phyloP scores from a whole-genome alignment of 1,284 basidiomycete species.

The Tylopilus sp. region DNA sequence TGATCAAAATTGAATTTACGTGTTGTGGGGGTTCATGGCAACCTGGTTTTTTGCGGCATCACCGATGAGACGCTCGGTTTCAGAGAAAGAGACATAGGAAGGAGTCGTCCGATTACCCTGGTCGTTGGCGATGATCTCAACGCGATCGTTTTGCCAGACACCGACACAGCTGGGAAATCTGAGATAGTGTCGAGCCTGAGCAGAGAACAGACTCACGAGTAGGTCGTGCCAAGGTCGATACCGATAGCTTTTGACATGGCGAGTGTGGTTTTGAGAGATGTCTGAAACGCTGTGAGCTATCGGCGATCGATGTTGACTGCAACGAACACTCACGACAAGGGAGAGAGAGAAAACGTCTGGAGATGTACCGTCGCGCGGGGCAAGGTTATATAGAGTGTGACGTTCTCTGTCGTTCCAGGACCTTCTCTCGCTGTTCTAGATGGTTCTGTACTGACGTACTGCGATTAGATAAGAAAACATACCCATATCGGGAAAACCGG shows the following conservation, averaged over 20 bases:
- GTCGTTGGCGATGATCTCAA: slow-evolving; percentile 97
- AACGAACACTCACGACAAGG: slow-evolving; percentile 19
- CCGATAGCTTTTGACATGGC: slow-evolving; percentile 84
- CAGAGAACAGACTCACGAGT: slow-evolving; percentile 56
- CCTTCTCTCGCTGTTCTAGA: slow-evolving; percentile 39
- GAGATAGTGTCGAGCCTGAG: slow-evolving; percentile 3
- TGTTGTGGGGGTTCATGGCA: slow-evolving; percentile 82
- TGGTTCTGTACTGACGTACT: slow-evolving; percentile 34
- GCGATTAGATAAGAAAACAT: slow-evolving; percentile 36
- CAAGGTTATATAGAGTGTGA: slow-evolving; percentile 36
- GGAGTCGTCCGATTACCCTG: slow-evolving; percentile 97
- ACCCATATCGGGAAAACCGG: neutral
- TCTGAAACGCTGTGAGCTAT: neutral
- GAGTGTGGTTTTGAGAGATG: slow-evolving; percentile 4
- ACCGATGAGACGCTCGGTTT: slow-evolving; percentile 91
- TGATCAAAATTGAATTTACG: slow-evolving; percentile 41
- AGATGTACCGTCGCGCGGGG: neutral
- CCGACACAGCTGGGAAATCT: slow-evolving; percentile 66
- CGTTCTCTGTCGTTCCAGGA: slow-evolving; percentile 41
- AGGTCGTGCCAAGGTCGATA: slow-evolving; percentile 88
- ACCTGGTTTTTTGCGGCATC: slow-evolving; percentile 97
- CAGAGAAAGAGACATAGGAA: slow-evolving; percentile 91
- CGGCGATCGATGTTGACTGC: neutral
- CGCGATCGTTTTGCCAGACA: slow-evolving; percentile 98
- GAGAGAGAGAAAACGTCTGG: slow-evolving; percentile 15